Evolutionary conservation across 768 basidiomycete genomes (phyloP).

Genomic region (Austroboletus eburneus): DNA sequence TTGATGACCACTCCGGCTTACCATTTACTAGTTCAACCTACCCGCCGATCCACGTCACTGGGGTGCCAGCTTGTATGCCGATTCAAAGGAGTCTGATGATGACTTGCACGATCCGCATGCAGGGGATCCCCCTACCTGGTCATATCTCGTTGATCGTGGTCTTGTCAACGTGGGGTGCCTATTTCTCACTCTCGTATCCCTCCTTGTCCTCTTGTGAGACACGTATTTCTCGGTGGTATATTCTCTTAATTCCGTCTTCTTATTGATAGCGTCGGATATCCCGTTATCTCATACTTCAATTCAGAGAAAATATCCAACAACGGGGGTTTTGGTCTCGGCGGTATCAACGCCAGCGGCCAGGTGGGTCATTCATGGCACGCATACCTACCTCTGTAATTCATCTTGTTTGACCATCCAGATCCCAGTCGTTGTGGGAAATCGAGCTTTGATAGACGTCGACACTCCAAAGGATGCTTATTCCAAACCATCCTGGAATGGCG

Average conservation of each 20-base stretch:
- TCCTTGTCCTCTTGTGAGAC: constrained; percentile 59
- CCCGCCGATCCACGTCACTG: constrained; percentile 63
- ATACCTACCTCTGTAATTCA: neutral
- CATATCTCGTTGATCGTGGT: constrained; percentile 56
- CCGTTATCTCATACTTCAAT: constrained; percentile 38
- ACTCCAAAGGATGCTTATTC: constrained; percentile 55
- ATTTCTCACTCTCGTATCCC: constrained; percentile 42
- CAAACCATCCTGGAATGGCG: constrained; percentile 55
- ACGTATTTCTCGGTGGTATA: neutral
- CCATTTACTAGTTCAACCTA: constrained; percentile 50
- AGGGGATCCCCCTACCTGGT: constrained; percentile 28
- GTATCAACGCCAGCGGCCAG: constrained; percentile 73
- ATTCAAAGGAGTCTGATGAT: constrained; percentile 63
- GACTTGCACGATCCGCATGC: constrained; percentile 65
- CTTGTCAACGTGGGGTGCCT: constrained; percentile 73
- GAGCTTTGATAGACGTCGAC: constrained; percentile 55
- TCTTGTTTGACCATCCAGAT: constrained; percentile 32
- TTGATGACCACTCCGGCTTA: too few species aligned
- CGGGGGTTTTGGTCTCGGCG: constrained; percentile 58
- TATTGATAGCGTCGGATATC: constrained; percentile 40
- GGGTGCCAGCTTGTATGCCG: constrained; percentile 56
- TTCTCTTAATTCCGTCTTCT: neutral
- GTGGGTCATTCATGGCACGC: constrained; percentile 28
- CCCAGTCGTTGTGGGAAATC: constrained; percentile 53
- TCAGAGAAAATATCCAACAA: constrained; percentile 26